phyloP scores from a whole-genome alignment of 202 grass and related monocot genomes.

The Panicum virgatum region DNA sequence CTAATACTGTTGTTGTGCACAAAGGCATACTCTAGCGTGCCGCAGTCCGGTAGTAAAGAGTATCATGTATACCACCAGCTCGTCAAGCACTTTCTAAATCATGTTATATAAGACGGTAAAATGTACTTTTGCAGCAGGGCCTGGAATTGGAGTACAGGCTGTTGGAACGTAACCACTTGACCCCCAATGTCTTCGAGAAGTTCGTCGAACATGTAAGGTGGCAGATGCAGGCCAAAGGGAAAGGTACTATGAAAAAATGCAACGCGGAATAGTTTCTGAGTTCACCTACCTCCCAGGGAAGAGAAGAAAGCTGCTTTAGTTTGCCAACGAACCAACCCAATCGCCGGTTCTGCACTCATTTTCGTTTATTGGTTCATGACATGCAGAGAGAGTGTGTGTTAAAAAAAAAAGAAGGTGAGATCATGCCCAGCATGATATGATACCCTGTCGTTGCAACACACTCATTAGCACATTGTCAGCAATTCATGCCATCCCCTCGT shows the following conservation, averaged over 20 bases:
- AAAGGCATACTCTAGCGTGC: background rate
- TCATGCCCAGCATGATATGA: constrained; percentile 31
- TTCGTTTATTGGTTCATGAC: constrained; percentile 6
- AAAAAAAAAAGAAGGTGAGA: background rate
- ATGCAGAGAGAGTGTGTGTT: background rate
- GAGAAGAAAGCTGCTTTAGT: background rate
- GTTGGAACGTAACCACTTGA: background rate
- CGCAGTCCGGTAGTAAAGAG: background rate
- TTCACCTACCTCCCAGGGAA: background rate
- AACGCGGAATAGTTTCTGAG: constrained; percentile 10
- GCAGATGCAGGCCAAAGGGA: background rate
- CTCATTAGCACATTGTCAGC: constrained; percentile 13
- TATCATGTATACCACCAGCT: background rate
- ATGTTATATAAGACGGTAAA: background rate
- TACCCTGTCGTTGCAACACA: background rate
- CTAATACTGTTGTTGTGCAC: background rate
- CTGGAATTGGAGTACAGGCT: background rate
- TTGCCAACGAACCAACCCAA: background rate
- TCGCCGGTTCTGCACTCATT: constrained; percentile 27
- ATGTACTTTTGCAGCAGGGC: background rate
- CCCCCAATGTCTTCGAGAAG: background rate
- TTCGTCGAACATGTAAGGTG: background rate
- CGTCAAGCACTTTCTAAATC: background rate
- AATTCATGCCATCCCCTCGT: constrained; percentile 8
- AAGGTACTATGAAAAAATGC: background rate